These are phyloP conservation scores for Meyerozyma sp. DNA, from an alignment of 1,139 yeast species.

Conservation along the genomic window DNA sequence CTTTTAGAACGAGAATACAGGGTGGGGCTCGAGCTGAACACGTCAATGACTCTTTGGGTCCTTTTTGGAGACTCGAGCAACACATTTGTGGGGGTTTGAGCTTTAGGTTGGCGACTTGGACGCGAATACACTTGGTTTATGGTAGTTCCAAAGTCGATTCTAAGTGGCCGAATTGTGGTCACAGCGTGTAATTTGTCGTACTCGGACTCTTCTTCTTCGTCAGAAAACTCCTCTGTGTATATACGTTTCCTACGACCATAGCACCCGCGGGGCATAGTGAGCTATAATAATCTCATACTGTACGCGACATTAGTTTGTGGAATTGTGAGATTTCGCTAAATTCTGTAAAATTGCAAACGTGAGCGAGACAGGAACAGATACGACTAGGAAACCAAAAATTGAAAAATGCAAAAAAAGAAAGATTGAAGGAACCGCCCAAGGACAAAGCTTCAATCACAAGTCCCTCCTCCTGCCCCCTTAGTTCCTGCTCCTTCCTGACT, in stretches of 20 bases:
- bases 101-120: not conserved
- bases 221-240: not conserved
- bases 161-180: not conserved
- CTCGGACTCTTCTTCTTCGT: not conserved
- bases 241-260: not conserved
- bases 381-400: not conserved
- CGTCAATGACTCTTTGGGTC: not conserved
- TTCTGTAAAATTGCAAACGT: not conserved
- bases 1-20: not conserved
- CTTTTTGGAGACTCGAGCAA: not conserved
- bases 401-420: not conserved
- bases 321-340: not conserved
- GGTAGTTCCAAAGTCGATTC: not conserved
- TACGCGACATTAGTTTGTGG: not conserved
- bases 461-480: not conserved
- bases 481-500: not conserved
- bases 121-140: not conserved
- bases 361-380: not conserved
- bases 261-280: not conserved
- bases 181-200: not conserved
- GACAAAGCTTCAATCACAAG: too few relatives aligned
- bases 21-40: not conserved
- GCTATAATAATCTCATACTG: not conserved
- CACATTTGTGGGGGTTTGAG: not conserved
- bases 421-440: not conserved